Evolutionary conservation across 805 yeast genomes (phyloP), one percentile per base, ranked within the genome.

Genomic region (Ogataea methylovora): DNA sequence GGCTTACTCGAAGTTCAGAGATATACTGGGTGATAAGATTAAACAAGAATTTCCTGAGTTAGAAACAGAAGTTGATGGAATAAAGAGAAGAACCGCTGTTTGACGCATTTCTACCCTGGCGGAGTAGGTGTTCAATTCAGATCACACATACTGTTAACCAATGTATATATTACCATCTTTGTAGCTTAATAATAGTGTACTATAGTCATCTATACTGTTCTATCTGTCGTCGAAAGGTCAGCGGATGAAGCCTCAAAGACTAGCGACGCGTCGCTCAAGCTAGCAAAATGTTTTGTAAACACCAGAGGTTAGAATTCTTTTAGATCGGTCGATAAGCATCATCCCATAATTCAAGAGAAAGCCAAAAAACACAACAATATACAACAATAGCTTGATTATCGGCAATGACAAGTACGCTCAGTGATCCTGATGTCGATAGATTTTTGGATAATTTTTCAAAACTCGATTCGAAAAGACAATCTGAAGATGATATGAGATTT

Each of bases 21-120:
- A 78, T 40, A 67, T 72, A 0, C 58, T 92, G 40, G 85, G 86
- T 0, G 74, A 67, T 14, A 79, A 84, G 51, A 71, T 92, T 30
- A 67, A 61, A 29, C 72, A 71, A 29, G 94, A 84, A 46, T 90
- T 85, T 48, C 96, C 97, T 1, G 87, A 82, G 35, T 54, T 90
- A 42, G 62, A 65, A 8, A 65, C 52, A 0, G 69, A 67, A 2
- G 82, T 88, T 5, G 71, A 75, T 9, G 68, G 68, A 34, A 79
- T 83, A 16, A 62, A 69, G 24, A 44, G 52, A 17, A 61, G 80
- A 46, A 71, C 78, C 39, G 44, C 10, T 26, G 21, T 30, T 10
- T 21, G 11, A 11, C 10, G 6, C 8, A 10, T 8, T 17, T 4
- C 9, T 27, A 14, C 29, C 18, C 29, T 10, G 8, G n/a, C 11